A percentile compares a stretch with the other conserved stretches of the same genome.
Evolutionary conservation across 2,329 filamentous ascomycete species (phyloP).

Genomic region (Chaetomium sp.): DNA sequence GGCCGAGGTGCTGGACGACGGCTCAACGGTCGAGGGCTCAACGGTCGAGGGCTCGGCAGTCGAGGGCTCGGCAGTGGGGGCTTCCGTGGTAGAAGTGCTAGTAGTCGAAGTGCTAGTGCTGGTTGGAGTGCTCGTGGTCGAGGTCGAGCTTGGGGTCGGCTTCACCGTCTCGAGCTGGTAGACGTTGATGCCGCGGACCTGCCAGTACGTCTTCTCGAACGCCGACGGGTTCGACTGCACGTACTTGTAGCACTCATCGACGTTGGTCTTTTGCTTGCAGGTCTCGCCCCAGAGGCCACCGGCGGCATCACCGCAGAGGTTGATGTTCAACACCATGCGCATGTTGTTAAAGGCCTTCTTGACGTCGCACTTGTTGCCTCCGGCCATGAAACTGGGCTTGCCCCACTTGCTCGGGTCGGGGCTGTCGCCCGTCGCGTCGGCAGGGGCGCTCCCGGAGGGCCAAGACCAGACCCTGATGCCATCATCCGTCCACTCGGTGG

Average conservation of each 20-base stretch:
- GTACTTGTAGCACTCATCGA: conserved; percentile 42
- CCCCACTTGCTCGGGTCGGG: conserved; percentile 70
- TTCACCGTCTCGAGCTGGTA: conserved; percentile 36
- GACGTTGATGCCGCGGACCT: conserved; percentile 48
- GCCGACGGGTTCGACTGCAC: conserved; percentile 43
- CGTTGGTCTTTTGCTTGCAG: conserved; percentile 36
- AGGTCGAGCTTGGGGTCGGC: conserved; percentile 24
- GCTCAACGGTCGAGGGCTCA: not conserved
- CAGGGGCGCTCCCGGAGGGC: conserved; percentile 39
- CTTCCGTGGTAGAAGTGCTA: too few relatives aligned
- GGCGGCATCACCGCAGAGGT: conserved; percentile 74
- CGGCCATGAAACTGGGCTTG: conserved; percentile 62
- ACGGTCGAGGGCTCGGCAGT: conserved; percentile 12
- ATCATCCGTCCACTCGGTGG: conserved; percentile 47
- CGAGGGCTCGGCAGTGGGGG: too few relatives aligned
- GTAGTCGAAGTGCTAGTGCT: conserved; percentile 17
- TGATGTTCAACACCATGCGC: conserved; percentile 72
- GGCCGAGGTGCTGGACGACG: not conserved
- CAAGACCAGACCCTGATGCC: conserved; percentile 49
- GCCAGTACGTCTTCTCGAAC: conserved; percentile 46
- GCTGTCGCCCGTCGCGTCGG: conserved; percentile 42
- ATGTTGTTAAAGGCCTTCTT: conserved; percentile 64
- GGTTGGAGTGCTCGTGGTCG: conserved; percentile 21
- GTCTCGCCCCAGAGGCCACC: conserved; percentile 42
- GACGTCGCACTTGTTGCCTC: conserved; percentile 62